phyloP scores from a whole-genome alignment of 495 filamentous ascomycete species.

The Hyaloscypha bicolor region DNA sequence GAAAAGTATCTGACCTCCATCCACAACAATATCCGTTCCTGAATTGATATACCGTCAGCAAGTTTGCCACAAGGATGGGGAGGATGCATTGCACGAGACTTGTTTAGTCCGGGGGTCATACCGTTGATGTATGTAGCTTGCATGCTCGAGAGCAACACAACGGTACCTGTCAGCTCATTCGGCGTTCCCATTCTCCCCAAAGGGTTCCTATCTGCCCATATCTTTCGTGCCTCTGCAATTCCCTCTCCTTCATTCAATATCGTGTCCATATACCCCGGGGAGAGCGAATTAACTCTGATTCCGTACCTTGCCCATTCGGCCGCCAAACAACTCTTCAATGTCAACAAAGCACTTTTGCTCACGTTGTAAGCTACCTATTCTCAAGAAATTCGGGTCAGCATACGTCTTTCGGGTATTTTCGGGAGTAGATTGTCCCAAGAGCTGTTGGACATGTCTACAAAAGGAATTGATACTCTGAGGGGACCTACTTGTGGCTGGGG shows the following conservation, averaged over 20 bases:
- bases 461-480: neutral
- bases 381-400: too few relatives aligned
- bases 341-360: constrained; percentile 64
- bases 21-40: constrained; percentile 40
- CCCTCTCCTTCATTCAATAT: constrained; percentile 71
- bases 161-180: constrained; percentile 66
- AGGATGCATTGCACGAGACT: neutral
- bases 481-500: constrained; percentile 51
- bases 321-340: constrained; percentile 61
- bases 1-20: constrained; percentile 43
- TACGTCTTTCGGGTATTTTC: too few relatives aligned
- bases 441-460: neutral
- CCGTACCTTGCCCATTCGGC: constrained; percentile 64
- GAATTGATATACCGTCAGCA: neutral
- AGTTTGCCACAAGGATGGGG: neutral
- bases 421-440: too few relatives aligned
- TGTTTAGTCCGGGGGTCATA: constrained; percentile 17
- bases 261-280: constrained; percentile 81
- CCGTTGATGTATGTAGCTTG: constrained; percentile 73
- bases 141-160: constrained; percentile 63
- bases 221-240: constrained; percentile 52
- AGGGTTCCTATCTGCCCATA: constrained; percentile 65
- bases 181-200: constrained; percentile 67
- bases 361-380: constrained; percentile 68
- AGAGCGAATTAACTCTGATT: constrained; percentile 72